Evolutionary conservation across 2,329 filamentous ascomycete genomes (phyloP), one percentile per base, ranked within the genome.

Genomic region (Cryphonectria carpinicola): DNA sequence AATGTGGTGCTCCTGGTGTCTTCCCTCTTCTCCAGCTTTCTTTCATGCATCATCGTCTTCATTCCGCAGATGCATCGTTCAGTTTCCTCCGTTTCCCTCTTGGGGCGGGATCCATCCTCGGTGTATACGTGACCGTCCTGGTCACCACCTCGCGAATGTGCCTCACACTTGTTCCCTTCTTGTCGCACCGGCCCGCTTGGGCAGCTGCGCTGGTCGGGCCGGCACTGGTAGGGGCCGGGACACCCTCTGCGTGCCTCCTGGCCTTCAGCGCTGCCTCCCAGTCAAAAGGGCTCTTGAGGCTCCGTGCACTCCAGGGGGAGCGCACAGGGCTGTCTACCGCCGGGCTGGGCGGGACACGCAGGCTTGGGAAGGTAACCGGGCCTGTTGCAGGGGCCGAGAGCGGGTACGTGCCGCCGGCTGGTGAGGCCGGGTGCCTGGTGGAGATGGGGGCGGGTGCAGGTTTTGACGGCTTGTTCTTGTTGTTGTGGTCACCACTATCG

Each of bases 71-170:
- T 60, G 67, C 43, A 56, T 73, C 74, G 84, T 74, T 87, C 84
- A 65, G 86, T 80, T 85, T 97, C 83, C 95, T 91, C 83, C 94
- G 90, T 87, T 98, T 98, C 74, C 95, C 95, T 81, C 95, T 95
- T 10, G 94, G 95, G 52, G 95, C 94, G 35, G 95, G 93, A 74
- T 94, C 93, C 83, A 98, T 93, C 74, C 91, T 86, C 72, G 90
- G 92, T 79, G 93, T 97, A 81, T 97, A 97, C 56, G 93, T 97
- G 71, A 97, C 93, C 22, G 94, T 98, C 75, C 94, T 88, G n/a
- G 95, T 98, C 67, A 98, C 93, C 5, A 98, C 94, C 80, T 98
- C 94, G 68, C 93, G 87, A 71, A 98, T 94, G 78, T 92, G 87
- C 72, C 90, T 88, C 70, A 90, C 85, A 76, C 86, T 90, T 43